Evolutionary conservation across 176 grass and related monocot species (phyloP).

Genomic region (Oryza glaberrima): DNA sequence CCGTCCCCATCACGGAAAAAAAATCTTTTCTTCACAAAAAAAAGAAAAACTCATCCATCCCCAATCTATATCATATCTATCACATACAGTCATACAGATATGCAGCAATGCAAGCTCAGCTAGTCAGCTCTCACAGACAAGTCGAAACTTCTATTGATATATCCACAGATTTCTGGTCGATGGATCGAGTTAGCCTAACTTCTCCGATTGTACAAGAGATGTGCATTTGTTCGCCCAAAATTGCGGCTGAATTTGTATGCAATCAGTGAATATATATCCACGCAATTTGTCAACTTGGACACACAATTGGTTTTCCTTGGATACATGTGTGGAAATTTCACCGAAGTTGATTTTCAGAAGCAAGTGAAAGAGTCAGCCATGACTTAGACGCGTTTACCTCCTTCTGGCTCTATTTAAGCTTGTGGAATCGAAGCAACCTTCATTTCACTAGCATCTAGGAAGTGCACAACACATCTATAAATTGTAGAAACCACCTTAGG

Average conservation of each 20-base stretch:
- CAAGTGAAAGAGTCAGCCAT: neutral
- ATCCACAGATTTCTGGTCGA: neutral
- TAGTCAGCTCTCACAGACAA: neutral
- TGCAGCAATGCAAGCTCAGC: neutral
- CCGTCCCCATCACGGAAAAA: too few relatives aligned
- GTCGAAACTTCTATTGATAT: neutral
- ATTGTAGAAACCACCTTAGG: neutral
- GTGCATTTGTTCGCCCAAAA: neutral
- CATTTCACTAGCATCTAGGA: neutral
- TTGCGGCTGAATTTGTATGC: neutral
- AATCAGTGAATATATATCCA: neutral
- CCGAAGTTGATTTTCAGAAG: neutral
- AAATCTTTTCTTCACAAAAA: too few relatives aligned
- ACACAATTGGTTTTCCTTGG: neutral
- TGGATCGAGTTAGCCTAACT: neutral
- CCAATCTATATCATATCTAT: too few relatives aligned
- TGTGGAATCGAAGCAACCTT: neutral
- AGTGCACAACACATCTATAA: neutral
- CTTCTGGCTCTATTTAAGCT: neutral
- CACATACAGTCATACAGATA: too few relatives aligned
- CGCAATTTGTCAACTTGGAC: neutral
- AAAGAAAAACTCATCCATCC: too few relatives aligned
- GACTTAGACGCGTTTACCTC: neutral
- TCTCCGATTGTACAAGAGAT: neutral
- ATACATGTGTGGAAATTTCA: neutral